These are phyloP conservation scores for Backusella luteola DNA, from an alignment of 192 early-diverging fungal genomes.

Conservation along the genomic window DNA sequence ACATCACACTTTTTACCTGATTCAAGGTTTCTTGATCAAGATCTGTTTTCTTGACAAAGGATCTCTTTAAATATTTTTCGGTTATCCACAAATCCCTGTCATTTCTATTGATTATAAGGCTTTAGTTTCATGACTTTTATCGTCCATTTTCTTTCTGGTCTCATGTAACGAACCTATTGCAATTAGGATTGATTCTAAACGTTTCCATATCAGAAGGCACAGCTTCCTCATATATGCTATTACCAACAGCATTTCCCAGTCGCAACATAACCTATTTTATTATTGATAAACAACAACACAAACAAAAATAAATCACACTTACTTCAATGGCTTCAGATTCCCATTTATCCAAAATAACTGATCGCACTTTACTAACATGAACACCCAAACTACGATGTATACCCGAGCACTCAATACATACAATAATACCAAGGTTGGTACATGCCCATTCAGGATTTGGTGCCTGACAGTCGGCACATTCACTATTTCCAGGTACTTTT, in stretches of 20 bases:
- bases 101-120: constrained; percentile 32
- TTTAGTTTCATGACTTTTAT: not conserved
- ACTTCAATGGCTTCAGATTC: constrained; percentile 69
- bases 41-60: constrained; percentile 38
- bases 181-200: constrained; percentile 39
- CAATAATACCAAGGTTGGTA: constrained; percentile 74
- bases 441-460: constrained; percentile 82
- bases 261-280: constrained; percentile 63
- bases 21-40: constrained; percentile 30
- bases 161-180: constrained; percentile 34
- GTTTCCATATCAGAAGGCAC: constrained; percentile 43
- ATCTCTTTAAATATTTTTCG: constrained; percentile 67
- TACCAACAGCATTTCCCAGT: constrained; percentile 71
- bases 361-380: constrained; percentile 85
- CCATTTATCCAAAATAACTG: constrained; percentile 84
- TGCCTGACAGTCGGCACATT: constrained; percentile 55
- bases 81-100: constrained; percentile 59
- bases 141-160: not conserved
- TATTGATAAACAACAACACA: not conserved
- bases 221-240: constrained; percentile 63
- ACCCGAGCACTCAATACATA: constrained; percentile 91
- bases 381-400: constrained; percentile 89
- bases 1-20: constrained; percentile 9
- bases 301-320: constrained; percentile 14
- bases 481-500: constrained; percentile 51